Evolutionary conservation across 768 basidiomycete species (phyloP).

Genomic region (Boletus tylopilopsis): DNA sequence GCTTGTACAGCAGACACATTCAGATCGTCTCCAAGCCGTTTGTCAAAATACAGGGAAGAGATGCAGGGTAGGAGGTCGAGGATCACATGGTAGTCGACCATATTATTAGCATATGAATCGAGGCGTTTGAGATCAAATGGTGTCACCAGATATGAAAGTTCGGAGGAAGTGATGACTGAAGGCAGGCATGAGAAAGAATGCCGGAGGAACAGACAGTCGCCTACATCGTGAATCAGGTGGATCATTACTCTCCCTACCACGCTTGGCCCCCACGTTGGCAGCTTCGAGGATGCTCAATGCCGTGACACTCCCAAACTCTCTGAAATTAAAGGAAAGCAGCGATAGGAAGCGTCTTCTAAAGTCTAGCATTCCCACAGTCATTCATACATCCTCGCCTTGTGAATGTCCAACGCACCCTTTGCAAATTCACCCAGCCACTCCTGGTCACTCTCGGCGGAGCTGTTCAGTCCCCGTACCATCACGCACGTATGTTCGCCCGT

Average conservation of each 20-base stretch:
- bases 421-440: slow-evolving; percentile 90
- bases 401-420: slow-evolving; percentile 47
- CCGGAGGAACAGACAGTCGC: slow-evolving; percentile 24
- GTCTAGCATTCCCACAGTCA: slow-evolving; percentile 46
- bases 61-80: slow-evolving; percentile 85
- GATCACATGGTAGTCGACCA: slow-evolving; percentile 95
- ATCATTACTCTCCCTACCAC: slow-evolving; percentile 34
- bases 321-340: slow-evolving; percentile 90
- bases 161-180: slow-evolving; percentile 29
- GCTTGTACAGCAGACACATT: slow-evolving; percentile 85
- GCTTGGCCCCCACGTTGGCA: slow-evolving; percentile 59
- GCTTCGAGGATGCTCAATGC: slow-evolving; percentile 88
- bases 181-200: not conserved
- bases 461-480: slow-evolving; percentile 86
- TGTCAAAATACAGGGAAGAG: slow-evolving; percentile 82
- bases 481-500: slow-evolving; percentile 97
- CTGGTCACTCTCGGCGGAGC: slow-evolving; percentile 54
- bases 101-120: slow-evolving; percentile 92
- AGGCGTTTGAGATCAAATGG: slow-evolving; percentile 96
- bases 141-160: slow-evolving; percentile 63
- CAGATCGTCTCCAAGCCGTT: slow-evolving; percentile 59
- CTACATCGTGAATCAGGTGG: slow-evolving; percentile 13
- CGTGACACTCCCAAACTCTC: slow-evolving; percentile 86
- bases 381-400: not conserved
- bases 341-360: slow-evolving; percentile 89